phyloP scores from a whole-genome alignment of 192 early-diverging fungal genomes.

The Coemansia sp. region DNA sequence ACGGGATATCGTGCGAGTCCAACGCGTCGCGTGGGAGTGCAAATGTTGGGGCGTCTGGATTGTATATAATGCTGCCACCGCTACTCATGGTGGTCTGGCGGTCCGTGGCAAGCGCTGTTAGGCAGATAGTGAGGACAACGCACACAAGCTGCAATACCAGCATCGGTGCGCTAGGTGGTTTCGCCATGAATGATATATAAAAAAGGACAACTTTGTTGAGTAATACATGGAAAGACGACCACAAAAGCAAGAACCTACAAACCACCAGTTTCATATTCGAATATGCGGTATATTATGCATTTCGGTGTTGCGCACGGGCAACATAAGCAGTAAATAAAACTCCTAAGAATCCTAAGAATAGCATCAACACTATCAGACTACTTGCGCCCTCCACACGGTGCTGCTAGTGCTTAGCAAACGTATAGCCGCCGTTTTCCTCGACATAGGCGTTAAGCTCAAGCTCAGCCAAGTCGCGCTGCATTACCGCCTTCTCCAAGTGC shows the following conservation, averaged over 20 bases:
- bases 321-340: not conserved
- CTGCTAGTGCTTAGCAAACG: slow-evolving; percentile 30
- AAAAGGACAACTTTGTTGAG: not conserved
- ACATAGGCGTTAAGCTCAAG: slow-evolving; percentile 49
- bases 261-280: not conserved
- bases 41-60: slow-evolving; percentile 39
- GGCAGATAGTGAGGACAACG: not conserved
- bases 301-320: not conserved
- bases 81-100: not conserved
- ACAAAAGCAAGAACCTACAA: not conserved
- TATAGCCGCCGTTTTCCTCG: slow-evolving; percentile 38
- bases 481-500: slow-evolving; percentile 31
- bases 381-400: not conserved
- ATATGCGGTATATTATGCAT: not conserved
- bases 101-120: slow-evolving; percentile 1
- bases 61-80: slow-evolving; percentile 33
- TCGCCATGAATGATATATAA: not conserved
- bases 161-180: not conserved
- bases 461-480: slow-evolving; percentile 39
- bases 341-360: not conserved
- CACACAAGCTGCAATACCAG: not conserved
- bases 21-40: slow-evolving; percentile 41
- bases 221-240: not conserved
- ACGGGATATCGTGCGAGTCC: slow-evolving; percentile 51
- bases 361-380: not conserved